Base-by-base conservation (phyloP, 2,329 filamentous ascomycete species). In the Alternaria sp. region DNA sequence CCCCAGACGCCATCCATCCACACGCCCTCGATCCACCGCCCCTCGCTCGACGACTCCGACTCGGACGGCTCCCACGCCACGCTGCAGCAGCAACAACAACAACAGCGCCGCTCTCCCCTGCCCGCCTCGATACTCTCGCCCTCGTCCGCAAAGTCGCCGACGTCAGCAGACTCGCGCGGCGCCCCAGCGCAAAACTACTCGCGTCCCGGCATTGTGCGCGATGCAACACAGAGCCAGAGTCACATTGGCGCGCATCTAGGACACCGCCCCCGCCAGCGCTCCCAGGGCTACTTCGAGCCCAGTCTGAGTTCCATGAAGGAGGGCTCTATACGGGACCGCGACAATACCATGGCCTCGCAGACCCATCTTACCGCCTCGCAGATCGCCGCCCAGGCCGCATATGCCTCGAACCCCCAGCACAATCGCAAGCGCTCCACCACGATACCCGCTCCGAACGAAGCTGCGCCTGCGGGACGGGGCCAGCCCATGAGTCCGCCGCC, bases 351-450 rank as follows among this genome's bases (percentile, higher is more conserved):
- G 73, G 81, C 82, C 65, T 65, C 70, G 55, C 61, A 62, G 19
- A 62, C 44, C 61, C 81, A 81, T 32, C 73, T 89, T 79, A 80
- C 81, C 80, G 88, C 91, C n/a, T 93, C 91, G 78, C 90, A 93
- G 78, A 93, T 93, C 67, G 92, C 92, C 43, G 91, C 91, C 17
- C 91, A 93, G 79, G 89, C 91, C 10, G 92, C 92, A 59, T 89
- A 91, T 74, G 89, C 92, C 82, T 87, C 90, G 72, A 85, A 87
- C 73, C 83, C 83, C 46, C 78, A 80, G 66, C 79, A 79, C 70
- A 83, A 78, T 62, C 85, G 92, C 19, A 91, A 93, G 76, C 87
- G 91, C 56, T 93, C 91, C 13, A 90, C 92, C 77, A 93, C 91
- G 0, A 88, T 91, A 9, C 89, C 91, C 6, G 85, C 87, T 17